These are phyloP conservation scores for Volvox africanus DNA, from an alignment of 139 green algal species.

Conservation along the genomic window DNA sequence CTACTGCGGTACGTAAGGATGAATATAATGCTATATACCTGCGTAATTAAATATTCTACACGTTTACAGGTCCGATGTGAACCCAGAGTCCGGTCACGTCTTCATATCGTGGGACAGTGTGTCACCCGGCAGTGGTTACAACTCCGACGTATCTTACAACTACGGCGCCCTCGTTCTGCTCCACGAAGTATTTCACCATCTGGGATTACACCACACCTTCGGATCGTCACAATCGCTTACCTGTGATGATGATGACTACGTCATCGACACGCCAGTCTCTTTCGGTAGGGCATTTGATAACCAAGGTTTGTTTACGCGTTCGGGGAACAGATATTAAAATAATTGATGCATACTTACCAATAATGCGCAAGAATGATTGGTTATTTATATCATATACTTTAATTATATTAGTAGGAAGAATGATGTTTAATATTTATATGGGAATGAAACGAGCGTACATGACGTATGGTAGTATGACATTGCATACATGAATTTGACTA, in stretches of 20 bases:
- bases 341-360: background rate
- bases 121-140: background rate
- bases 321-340: background rate
- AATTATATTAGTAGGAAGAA: background rate
- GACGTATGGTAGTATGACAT: too few species aligned
- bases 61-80: too few species aligned
- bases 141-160: background rate
- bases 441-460: background rate
- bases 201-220: constrained; percentile 32
- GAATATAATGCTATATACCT: too few species aligned
- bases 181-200: constrained; percentile 25
- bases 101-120: too few species aligned
- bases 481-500: too few species aligned
- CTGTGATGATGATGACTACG: constrained; percentile 13
- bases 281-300: background rate
- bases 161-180: background rate
- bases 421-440: background rate
- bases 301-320: background rate
- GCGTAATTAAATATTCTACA: too few species aligned
- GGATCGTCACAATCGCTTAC: background rate
- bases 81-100: too few species aligned
- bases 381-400: background rate
- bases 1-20: too few species aligned
- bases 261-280: background rate
- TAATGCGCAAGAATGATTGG: background rate